Evolutionary conservation across 768 basidiomycete genomes (phyloP).

Genomic region (Leccinum boreale): DNA sequence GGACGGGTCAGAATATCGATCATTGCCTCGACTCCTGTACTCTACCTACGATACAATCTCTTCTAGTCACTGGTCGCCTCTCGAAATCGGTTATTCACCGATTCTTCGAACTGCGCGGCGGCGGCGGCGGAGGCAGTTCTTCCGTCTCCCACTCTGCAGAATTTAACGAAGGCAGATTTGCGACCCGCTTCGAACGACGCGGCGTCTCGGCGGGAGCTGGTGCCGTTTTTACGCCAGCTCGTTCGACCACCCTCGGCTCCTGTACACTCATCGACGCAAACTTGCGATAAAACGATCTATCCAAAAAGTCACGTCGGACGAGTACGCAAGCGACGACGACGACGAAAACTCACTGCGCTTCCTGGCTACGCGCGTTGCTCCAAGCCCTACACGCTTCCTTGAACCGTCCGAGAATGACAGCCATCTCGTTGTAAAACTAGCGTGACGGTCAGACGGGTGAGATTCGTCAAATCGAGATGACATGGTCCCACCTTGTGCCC

Average conservation of each 20-base stretch:
- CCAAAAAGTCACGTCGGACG: background rate
- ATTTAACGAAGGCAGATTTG: conserved; percentile 44
- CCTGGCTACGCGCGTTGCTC: conserved; percentile 66
- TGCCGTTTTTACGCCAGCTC: background rate
- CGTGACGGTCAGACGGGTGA: background rate
- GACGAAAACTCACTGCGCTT: conserved; percentile 58
- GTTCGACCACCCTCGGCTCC: conserved; percentile 17
- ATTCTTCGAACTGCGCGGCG: conserved; percentile 32
- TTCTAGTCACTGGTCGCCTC: background rate
- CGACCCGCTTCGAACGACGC: conserved; percentile 25
- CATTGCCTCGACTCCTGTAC: too few species aligned
- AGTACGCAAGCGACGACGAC: background rate
- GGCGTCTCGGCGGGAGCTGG: conserved; percentile 6
- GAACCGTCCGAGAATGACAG: conserved; percentile 67
- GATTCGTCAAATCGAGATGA: background rate
- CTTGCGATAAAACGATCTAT: conserved; percentile 19
- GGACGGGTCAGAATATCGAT: too few species aligned
- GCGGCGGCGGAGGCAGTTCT: conserved; percentile 45
- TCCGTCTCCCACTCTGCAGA: conserved; percentile 56
- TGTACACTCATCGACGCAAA: conserved; percentile 33
- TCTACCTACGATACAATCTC: too few species aligned
- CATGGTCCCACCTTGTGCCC: conserved; percentile 63
- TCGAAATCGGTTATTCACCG: background rate
- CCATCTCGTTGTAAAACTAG: conserved; percentile 90
- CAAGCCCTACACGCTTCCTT: conserved; percentile 74